phyloP scores from a whole-genome alignment of 192 early-diverging fungal species.

The Diversispora epigaea region DNA sequence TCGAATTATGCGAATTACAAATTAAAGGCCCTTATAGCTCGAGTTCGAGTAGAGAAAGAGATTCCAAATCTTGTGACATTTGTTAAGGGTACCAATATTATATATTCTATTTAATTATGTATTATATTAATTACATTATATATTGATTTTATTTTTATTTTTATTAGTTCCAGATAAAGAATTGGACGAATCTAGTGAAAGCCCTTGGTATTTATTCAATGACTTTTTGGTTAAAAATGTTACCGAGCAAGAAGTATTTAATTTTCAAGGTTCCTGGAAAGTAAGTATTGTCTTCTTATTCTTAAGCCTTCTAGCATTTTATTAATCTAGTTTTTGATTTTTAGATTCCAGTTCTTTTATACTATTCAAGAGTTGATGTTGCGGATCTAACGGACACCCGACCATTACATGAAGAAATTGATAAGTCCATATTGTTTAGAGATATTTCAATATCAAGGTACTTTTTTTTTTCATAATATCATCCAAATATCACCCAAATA shows the following conservation, averaged over 20 bases:
- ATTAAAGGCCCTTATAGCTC: slow-evolving; percentile 56
- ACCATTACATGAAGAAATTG: slow-evolving; percentile 41
- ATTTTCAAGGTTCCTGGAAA: slow-evolving; percentile 60
- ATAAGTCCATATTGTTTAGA: slow-evolving; percentile 56
- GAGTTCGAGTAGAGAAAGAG: slow-evolving; percentile 56
- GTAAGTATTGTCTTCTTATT: slow-evolving; percentile 23
- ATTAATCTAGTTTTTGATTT: not conserved
- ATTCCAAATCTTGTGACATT: slow-evolving; percentile 66
- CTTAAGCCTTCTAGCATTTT: not conserved
- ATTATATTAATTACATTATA: not conserved
- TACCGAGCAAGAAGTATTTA: slow-evolving; percentile 59
- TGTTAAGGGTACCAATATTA: slow-evolving; percentile 3
- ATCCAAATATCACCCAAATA: not conserved
- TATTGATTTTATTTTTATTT: not conserved
- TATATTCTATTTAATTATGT: not conserved
- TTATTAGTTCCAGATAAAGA: slow-evolving; percentile 40
- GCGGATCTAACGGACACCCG: slow-evolving; percentile 50
- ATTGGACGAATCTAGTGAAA: slow-evolving; percentile 35
- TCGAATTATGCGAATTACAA: slow-evolving; percentile 58
- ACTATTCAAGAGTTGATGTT: slow-evolving; percentile 64
- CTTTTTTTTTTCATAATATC: not conserved
- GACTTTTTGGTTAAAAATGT: slow-evolving; percentile 89
- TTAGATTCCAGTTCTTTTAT: slow-evolving; percentile 65
- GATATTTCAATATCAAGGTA: slow-evolving; percentile 63
- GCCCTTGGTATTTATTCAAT: slow-evolving; percentile 90